A percentile compares a stretch with the other conserved stretches of the same genome.
These are phyloP conservation scores for Daldinia decipiens DNA, from an alignment of 495 filamentous ascomycete genomes.

Conservation along the genomic window DNA sequence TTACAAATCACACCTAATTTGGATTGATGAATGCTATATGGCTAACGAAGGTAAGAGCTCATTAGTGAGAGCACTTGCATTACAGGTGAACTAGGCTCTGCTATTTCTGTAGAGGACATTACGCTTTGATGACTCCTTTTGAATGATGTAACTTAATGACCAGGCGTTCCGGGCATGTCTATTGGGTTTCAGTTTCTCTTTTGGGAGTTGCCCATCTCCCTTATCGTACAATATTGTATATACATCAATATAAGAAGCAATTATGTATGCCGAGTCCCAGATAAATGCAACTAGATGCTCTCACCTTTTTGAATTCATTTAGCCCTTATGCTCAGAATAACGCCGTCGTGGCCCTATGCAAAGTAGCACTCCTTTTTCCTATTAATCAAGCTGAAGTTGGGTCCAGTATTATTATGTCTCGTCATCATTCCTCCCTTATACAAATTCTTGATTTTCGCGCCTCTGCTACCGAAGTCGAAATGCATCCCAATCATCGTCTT, in stretches of 20 bases:
- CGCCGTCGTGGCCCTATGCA: slow-evolving; percentile 23
- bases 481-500: slow-evolving; percentile 73
- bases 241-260: slow-evolving; percentile 25
- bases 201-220: slow-evolving; percentile 6
- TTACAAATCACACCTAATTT: slow-evolving; percentile 4
- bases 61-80: slow-evolving; percentile 2
- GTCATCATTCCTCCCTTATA: background rate
- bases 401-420: slow-evolving; percentile 2
- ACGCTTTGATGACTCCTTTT: slow-evolving; percentile 6
- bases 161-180: slow-evolving; percentile 21
- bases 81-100: background rate
- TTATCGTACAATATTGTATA: slow-evolving; percentile 21
- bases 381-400: background rate
- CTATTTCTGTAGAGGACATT: background rate
- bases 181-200: slow-evolving; percentile 16
- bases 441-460: background rate
- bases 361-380: slow-evolving; percentile 11
- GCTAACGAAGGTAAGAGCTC: slow-evolving; percentile 14
- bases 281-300: slow-evolving; percentile 12
- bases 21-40: slow-evolving; percentile 20
- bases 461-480: slow-evolving; percentile 66
- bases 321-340: slow-evolving; percentile 3
- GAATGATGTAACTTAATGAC: slow-evolving; percentile 18
- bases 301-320: background rate
- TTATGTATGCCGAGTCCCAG: slow-evolving; percentile 8